Percentiles rank a stretch among this genome's conserved stretches.
phyloP scores from a whole-genome alignment of 176 grass and related monocot genomes.

The Eremochloa ophiuroides region DNA sequence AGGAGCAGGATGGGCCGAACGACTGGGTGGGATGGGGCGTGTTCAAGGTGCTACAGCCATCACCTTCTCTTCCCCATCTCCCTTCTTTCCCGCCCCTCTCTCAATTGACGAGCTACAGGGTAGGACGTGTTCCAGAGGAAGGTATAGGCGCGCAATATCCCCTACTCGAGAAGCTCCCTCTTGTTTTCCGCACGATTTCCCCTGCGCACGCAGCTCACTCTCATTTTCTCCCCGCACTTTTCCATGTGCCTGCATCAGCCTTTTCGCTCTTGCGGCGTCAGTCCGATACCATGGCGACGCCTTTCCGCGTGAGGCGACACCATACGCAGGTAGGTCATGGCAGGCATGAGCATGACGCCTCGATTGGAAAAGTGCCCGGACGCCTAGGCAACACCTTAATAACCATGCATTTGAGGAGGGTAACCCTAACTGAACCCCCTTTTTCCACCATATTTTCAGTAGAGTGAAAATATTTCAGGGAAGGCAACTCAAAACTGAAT shows the following conservation, averaged over 20 bases:
- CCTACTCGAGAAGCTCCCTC: not conserved
- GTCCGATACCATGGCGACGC: not conserved
- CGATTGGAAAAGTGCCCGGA: not conserved
- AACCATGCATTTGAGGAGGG: not conserved
- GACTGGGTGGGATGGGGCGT: no score
- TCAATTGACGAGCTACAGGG: not conserved
- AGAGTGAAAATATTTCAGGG: not conserved
- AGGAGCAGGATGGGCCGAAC: not conserved
- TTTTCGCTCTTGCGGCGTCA: not conserved
- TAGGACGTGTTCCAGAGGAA: not conserved
- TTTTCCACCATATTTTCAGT: not conserved
- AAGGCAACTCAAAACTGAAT: not conserved
- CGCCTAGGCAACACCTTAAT: not conserved
- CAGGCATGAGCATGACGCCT: not conserved
- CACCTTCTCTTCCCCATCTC: not conserved
- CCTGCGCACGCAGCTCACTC: not conserved
- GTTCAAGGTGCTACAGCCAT: not conserved
- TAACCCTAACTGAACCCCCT: not conserved
- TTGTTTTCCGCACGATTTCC: not conserved
- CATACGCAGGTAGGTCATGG: not conserved
- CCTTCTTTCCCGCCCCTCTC: not conserved
- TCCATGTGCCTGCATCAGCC: not conserved
- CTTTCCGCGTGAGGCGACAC: no score
- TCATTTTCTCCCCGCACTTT: not conserved
- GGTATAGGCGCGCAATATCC: not conserved